Percentiles rank a stretch among this genome's conserved stretches.
Evolutionary conservation across 2,329 filamentous ascomycete genomes (phyloP).

Genomic region (Ophiostoma sp.): DNA sequence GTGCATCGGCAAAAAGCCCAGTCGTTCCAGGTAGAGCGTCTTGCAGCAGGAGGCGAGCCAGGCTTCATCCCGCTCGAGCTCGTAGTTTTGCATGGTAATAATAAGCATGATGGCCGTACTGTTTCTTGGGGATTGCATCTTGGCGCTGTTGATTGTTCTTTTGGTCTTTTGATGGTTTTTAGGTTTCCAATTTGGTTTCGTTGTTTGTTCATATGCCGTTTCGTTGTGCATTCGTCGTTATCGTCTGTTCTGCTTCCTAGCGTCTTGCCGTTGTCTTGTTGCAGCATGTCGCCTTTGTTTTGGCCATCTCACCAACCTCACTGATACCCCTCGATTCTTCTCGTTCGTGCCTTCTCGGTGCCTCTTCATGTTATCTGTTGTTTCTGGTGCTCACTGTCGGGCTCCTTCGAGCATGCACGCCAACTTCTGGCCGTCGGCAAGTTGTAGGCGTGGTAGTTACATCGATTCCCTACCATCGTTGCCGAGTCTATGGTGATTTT

Average conservation of each 20-base stretch:
- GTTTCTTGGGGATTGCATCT: background rate
- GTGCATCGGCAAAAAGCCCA: constrained; percentile 56
- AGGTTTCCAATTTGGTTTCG: background rate
- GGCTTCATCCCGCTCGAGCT: background rate
- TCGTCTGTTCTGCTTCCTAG: background rate
- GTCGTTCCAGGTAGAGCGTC: background rate
- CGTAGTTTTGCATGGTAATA: background rate
- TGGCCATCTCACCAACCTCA: background rate
- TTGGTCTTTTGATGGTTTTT: background rate
- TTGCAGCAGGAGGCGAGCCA: background rate
- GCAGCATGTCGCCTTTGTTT: background rate
- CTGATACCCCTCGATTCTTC: background rate
- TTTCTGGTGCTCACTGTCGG: background rate
- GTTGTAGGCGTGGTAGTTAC: background rate
- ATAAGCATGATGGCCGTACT: background rate
- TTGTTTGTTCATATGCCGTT: background rate
- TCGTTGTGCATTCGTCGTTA: background rate
- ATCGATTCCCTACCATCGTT: no score
- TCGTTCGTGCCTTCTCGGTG: background rate
- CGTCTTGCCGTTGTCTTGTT: background rate
- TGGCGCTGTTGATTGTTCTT: background rate
- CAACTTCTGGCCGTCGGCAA: background rate
- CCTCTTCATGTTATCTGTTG: background rate
- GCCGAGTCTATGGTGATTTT: background rate
- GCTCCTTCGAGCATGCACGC: background rate